Evolutionary conservation across 495 filamentous ascomycete genomes (phyloP), one percentile per base, ranked within the genome.

Genomic region (Aspergillus egyptiacus): DNA sequence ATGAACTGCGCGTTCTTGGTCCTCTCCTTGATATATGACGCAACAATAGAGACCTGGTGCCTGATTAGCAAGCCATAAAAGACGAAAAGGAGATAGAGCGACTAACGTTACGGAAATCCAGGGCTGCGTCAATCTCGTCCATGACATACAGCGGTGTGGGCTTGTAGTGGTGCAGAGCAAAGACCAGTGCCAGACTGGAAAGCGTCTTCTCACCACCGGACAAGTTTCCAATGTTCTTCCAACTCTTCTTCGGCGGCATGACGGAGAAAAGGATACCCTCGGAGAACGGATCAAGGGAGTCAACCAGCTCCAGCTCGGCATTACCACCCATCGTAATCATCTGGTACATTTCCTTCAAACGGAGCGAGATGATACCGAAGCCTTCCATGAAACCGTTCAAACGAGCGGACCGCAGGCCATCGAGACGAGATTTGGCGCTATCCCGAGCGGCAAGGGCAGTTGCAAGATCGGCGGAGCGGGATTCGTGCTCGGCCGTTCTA

Each of bases 241-340:
- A 98, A 56, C 82, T 89, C 80, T 98, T 98, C 81, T 98, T 98
- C 25, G 93, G 93, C 30, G 93, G 93, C 93, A 98, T 98, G 45
- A 98, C 93, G 41, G 82, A 87, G 68, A 98, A 98, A 28, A 96
- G 66, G 48, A 98, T 97, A 6, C 93, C 93, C 62, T 98, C 93
- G 5, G 87, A 89, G 74, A 98, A 98, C 3, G 93, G 93, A 66
- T 98, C 93, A 3, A 98, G 72, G 1, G 82, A 88, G 67, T 98
- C 93, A 17, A 98, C 93, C 22, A 98, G 81, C 64, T 98, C 93
- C 11, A 98, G 75, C 73, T 97, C 94, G 6, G 93, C 93, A 59
- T 98, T 98, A 33, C 93, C 93, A 51, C 93, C 93, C 93, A 98
- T 98, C 22, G 93, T 98, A 67, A 98, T 98, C 93, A 98, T 96